phyloP scores from a whole-genome alignment of 176 grass and related monocot genomes.

The Hsuehochloa calcarea region DNA sequence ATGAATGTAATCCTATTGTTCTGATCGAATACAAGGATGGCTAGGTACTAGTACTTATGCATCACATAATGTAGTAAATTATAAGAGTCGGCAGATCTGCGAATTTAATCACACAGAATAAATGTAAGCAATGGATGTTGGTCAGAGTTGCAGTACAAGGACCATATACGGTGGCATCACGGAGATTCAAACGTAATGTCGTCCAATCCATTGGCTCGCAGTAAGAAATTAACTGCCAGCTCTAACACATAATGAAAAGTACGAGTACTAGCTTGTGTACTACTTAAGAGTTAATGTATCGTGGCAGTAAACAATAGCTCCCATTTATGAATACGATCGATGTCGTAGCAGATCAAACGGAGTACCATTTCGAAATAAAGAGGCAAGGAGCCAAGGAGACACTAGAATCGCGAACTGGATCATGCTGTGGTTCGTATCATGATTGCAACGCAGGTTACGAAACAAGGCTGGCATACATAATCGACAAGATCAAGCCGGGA shows the following conservation, averaged over 20 bases:
- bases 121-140: not conserved
- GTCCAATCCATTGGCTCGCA: not conserved
- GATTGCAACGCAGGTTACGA: not conserved
- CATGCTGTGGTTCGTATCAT: not conserved
- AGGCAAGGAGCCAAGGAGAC: not conserved
- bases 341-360: conserved; percentile 1
- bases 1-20: not conserved
- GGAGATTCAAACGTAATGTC: not conserved
- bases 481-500: not conserved
- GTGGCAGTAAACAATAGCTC: not conserved
- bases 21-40: not conserved
- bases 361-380: not conserved
- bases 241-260: not conserved
- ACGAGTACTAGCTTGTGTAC: not conserved
- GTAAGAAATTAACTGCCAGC: not conserved
- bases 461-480: not conserved
- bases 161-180: not conserved
- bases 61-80: not conserved
- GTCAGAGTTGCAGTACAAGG: not conserved
- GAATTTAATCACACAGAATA: not conserved
- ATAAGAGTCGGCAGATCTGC: not conserved
- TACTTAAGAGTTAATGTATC: not conserved
- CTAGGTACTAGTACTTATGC: not conserved
- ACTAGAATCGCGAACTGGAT: conserved; percentile 29
- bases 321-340: conserved; percentile 4